Conservation (phyloP, 768 basidiomycete genomes). For the Cystobasidium onofrii region DNA sequence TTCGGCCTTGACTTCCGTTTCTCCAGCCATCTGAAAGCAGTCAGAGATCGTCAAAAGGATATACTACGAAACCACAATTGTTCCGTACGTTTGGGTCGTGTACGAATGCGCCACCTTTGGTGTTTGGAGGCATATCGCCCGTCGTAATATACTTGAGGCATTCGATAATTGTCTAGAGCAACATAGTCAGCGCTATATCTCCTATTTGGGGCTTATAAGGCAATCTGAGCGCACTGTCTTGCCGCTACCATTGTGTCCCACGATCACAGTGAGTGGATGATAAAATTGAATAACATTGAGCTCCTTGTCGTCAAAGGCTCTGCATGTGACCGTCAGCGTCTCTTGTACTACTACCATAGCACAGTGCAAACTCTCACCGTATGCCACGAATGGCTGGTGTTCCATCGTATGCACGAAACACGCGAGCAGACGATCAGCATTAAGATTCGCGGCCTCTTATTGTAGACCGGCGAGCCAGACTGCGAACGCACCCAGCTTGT, state of each 20-base stretch:
- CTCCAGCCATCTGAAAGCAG: slow-evolving; percentile 68
- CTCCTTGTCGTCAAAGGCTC: slow-evolving; percentile 26
- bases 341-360: background rate
- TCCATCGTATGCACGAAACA: background rate
- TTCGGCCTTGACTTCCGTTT: slow-evolving; percentile 98
- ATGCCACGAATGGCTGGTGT: slow-evolving; percentile 26
- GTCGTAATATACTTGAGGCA: slow-evolving; percentile 98
- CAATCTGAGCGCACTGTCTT: slow-evolving; percentile 58
- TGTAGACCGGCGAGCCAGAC: no score
- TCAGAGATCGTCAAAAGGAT: background rate
- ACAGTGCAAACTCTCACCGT: background rate
- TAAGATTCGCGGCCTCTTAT: background rate
- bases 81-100: slow-evolving; percentile 73
- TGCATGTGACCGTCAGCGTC: background rate
- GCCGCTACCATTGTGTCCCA: slow-evolving; percentile 95
- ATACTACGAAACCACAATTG: no score
- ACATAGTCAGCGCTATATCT: background rate
- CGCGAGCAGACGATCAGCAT: background rate
- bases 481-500: slow-evolving; percentile 22
- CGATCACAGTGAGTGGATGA: slow-evolving; percentile 89
- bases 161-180: slow-evolving; percentile 76
- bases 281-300: slow-evolving; percentile 81
- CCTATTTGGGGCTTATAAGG: background rate
- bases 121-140: slow-evolving; percentile 93
- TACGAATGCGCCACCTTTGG: slow-evolving; percentile 94